phyloP scores from a whole-genome alignment of 495 filamentous ascomycete genomes.

The Arthonia radiata region DNA sequence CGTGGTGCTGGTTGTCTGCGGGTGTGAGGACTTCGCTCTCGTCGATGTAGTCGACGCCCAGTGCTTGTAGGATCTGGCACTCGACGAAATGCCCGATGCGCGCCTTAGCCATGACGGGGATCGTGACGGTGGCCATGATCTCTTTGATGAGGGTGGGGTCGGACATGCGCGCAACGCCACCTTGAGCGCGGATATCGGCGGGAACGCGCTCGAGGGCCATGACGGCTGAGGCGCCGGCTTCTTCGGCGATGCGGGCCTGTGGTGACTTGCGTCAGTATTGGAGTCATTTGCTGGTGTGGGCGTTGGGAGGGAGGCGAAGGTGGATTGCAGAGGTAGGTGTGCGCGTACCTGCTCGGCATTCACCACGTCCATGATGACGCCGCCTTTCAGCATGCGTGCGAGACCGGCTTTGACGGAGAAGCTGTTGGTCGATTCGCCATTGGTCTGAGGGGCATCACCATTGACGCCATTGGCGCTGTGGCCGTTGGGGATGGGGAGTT shows the following conservation, averaged over 20 bases:
- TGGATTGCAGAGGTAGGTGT: slow-evolving; percentile 1
- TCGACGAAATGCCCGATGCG: slow-evolving; percentile 95
- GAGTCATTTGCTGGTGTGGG: not conserved
- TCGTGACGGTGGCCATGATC: slow-evolving; percentile 91
- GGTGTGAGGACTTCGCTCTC: slow-evolving; percentile 94
- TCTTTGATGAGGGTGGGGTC: slow-evolving; percentile 89
- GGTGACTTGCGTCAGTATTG: slow-evolving; percentile 6
- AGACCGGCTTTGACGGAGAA: slow-evolving; percentile 67
- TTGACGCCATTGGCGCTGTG: slow-evolving; percentile 12
- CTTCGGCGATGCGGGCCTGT: slow-evolving; percentile 82
- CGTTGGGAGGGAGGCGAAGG: not conserved
- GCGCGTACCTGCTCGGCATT: slow-evolving; percentile 55
- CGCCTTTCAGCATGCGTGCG: slow-evolving; percentile 93
- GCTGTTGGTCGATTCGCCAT: slow-evolving; percentile 19
- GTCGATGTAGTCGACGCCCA: slow-evolving; percentile 94
- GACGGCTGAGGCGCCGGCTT: slow-evolving; percentile 84
- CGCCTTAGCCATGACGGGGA: slow-evolving; percentile 98
- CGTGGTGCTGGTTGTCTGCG: slow-evolving; percentile 73
- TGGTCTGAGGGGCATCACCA: slow-evolving; percentile 7
- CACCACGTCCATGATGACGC: slow-evolving; percentile 98
- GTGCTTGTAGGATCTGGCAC: slow-evolving; percentile 88
- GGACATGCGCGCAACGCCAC: slow-evolving; percentile 91
- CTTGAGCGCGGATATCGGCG: slow-evolving; percentile 78
- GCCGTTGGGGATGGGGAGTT: slow-evolving; percentile 14
- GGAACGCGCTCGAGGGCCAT: slow-evolving; percentile 98